A percentile compares a stretch with the other conserved stretches of the same genome.
These are phyloP conservation scores for Oidium heveae DNA, from an alignment of 2,329 filamentous ascomycete genomes.

Conservation along the genomic window DNA sequence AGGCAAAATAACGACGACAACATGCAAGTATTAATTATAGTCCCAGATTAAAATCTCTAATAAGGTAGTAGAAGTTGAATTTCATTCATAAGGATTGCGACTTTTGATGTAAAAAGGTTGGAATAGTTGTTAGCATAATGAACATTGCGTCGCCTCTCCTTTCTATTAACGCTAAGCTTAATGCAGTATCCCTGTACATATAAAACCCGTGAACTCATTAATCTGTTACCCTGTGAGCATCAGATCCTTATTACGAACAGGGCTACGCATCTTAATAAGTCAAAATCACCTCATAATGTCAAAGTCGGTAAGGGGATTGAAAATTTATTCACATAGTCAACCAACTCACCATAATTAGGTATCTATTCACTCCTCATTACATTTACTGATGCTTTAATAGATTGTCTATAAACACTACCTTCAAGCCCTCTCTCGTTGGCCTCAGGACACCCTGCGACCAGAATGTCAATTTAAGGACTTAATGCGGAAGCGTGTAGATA, in stretches of 20 bases:
- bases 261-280: too few species aligned
- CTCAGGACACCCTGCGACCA: constrained; percentile 35
- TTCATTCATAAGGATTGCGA: constrained; percentile 1
- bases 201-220: too few species aligned
- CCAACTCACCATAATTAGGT: too few species aligned
- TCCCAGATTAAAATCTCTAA: too few species aligned
- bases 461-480: constrained; percentile 35
- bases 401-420: constrained; percentile 22
- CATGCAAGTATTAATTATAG: neutral
- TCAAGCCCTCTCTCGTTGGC: constrained; percentile 31
- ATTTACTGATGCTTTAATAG: constrained; percentile 11
- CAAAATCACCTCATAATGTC: too few species aligned
- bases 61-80: constrained; percentile 4
- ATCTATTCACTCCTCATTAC: neutral
- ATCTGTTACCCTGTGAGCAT: too few species aligned
- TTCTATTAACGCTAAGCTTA: too few species aligned
- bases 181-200: too few species aligned
- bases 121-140: neutral
- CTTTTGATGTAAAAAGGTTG: neutral
- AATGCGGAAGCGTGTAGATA: constrained; percentile 21
- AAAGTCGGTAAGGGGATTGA: too few species aligned
- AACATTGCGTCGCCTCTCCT: too few species aligned
- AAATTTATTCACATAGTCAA: too few species aligned
- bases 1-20: constrained; percentile 7
- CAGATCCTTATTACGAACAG: too few species aligned